A percentile compares a stretch with the other conserved stretches of the same genome.
Conservation (phyloP, 352 stramenopile species). For the Elongisporangium prolatum region DNA sequence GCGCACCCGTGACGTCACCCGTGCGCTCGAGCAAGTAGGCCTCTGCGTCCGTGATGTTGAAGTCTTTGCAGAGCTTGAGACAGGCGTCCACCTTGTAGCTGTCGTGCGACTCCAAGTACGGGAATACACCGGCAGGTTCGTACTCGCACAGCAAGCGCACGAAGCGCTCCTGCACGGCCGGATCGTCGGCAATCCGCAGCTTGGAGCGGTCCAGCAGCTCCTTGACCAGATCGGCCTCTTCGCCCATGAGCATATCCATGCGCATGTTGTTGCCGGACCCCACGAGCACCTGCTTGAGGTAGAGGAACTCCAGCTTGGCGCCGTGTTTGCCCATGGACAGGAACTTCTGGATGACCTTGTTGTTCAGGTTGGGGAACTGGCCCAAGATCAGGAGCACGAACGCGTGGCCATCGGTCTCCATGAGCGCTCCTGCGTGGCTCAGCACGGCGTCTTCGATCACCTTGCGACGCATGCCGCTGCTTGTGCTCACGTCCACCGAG, state of each 20-base stretch:
- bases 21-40: slow-evolving; percentile 92
- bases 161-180: slow-evolving; percentile 79
- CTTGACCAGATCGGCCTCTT: slow-evolving; percentile 74
- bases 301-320: slow-evolving; percentile 75
- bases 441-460: slow-evolving; percentile 78
- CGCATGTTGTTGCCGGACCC: slow-evolving; percentile 44
- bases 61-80: slow-evolving; percentile 83
- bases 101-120: slow-evolving; percentile 79
- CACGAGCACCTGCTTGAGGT: slow-evolving; percentile 78
- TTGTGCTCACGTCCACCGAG: slow-evolving; percentile 15
- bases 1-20: slow-evolving; percentile 89
- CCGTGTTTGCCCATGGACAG: slow-evolving; percentile 74
- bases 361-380: slow-evolving; percentile 83
- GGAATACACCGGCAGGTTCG: slow-evolving; percentile 68
- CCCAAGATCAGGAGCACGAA: slow-evolving; percentile 87
- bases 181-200: slow-evolving; percentile 73
- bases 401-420: slow-evolving; percentile 86
- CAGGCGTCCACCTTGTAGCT: slow-evolving; percentile 86
- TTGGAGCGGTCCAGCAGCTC: slow-evolving; percentile 81
- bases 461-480: slow-evolving; percentile 43
- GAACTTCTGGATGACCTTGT: slow-evolving; percentile 83
- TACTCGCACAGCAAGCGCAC: slow-evolving; percentile 78
- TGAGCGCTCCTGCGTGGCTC: slow-evolving; percentile 64
- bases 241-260: slow-evolving; percentile 25
- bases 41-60: slow-evolving; percentile 80